phyloP scores from a whole-genome alignment of 164 flowering plant genomes.

The Nymphaea colorata region DNA sequence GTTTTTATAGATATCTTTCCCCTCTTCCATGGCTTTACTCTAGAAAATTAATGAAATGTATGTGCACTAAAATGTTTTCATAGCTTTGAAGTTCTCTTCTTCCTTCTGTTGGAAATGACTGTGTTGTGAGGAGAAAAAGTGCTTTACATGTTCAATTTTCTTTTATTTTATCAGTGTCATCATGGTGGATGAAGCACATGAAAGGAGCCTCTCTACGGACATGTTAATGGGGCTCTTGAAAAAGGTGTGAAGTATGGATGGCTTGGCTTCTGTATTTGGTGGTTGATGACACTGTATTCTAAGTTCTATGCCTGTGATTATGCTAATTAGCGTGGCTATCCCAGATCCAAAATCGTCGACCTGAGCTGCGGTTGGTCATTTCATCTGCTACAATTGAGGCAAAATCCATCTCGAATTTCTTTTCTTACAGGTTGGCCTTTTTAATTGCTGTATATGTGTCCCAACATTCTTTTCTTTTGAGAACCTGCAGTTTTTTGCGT shows the following conservation, averaged over 20 bases:
- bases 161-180: slow-evolving; percentile 50
- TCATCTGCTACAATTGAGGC: slow-evolving; percentile 99
- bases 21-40: too few species aligned
- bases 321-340: slow-evolving; percentile 5
- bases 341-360: slow-evolving; percentile 85
- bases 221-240: slow-evolving; percentile 83
- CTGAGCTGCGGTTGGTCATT: slow-evolving; percentile 77
- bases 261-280: too few species aligned
- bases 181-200: slow-evolving; percentile 99
- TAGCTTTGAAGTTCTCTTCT: too few species aligned
- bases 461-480: too few species aligned
- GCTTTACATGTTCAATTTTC: neutral
- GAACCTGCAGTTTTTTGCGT: too few species aligned
- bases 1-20: too few species aligned
- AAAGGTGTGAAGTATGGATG: slow-evolving; percentile 39
- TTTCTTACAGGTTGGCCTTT: slow-evolving; percentile 46
- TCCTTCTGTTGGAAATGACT: too few species aligned
- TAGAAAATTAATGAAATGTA: too few species aligned
- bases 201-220: slow-evolving; percentile 87
- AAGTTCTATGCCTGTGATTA: too few species aligned
- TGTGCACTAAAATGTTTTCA: too few species aligned
- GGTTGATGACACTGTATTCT: too few species aligned
- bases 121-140: too few species aligned
- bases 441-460: neutral
- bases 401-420: slow-evolving; percentile 65